Conservation (phyloP, 164 flowering plant genomes). For the Magnolia officinalis region DNA sequence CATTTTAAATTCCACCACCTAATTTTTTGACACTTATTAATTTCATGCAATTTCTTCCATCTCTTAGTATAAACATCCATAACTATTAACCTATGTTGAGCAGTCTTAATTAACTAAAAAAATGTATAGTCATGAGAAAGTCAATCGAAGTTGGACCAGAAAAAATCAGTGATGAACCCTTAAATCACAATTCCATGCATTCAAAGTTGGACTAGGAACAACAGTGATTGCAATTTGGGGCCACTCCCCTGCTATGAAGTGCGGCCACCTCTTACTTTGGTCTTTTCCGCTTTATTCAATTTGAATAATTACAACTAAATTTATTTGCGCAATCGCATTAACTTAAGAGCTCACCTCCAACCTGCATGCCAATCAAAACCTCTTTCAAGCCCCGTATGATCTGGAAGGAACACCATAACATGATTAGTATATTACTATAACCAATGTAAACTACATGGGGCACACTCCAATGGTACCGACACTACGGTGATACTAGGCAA, state of each 20-base stretch:
- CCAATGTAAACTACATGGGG: too few species aligned
- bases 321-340: neutral
- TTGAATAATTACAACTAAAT: neutral
- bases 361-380: conserved; percentile 81
- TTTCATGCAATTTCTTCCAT: too few species aligned
- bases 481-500: too few species aligned
- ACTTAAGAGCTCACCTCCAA: conserved; percentile 64
- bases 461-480: too few species aligned
- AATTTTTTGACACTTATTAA: too few species aligned
- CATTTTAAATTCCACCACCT: too few species aligned
- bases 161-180: neutral
- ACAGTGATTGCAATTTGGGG: neutral
- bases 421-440: neutral
- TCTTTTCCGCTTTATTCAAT: neutral
- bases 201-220: neutral
- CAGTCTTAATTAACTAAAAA: too few species aligned
- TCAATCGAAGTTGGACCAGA: too few species aligned
- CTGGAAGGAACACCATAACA: conserved; percentile 29
- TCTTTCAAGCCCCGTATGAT: conserved; percentile 84
- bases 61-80: too few species aligned
- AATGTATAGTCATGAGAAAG: too few species aligned
- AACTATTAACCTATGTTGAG: too few species aligned
- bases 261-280: neutral
- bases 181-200: neutral
- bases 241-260: too few species aligned